Conservation (phyloP, 1,139 yeast genomes). For the Geotrichum citri-aurantii region DNA sequence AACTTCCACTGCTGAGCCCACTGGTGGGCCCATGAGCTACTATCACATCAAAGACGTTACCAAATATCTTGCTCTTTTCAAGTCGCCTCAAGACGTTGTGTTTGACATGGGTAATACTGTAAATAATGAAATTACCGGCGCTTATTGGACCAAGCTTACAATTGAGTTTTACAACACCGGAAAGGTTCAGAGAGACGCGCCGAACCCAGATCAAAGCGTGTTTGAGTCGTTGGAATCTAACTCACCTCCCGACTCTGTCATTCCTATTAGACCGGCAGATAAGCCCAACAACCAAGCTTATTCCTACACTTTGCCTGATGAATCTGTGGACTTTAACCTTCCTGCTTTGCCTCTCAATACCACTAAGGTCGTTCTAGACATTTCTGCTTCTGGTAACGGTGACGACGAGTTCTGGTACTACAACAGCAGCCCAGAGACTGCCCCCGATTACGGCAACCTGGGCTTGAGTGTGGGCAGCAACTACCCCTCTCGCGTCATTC, state of each 20-base stretch:
- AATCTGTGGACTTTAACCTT: slow-evolving; percentile 32
- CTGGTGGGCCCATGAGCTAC: slow-evolving; percentile 41
- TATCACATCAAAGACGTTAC: slow-evolving; percentile 59
- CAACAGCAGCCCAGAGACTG: slow-evolving; percentile 50
- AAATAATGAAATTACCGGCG: slow-evolving; percentile 53
- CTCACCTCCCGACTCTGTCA: slow-evolving; percentile 16
- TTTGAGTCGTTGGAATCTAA: slow-evolving; percentile 11
- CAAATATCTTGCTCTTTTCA: slow-evolving; percentile 49
- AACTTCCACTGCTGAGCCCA: slow-evolving; percentile 80
- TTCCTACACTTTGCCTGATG: slow-evolving; percentile 24
- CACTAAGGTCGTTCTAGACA: slow-evolving; percentile 50
- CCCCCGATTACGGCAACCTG: slow-evolving; percentile 23
- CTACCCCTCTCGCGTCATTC: slow-evolving; percentile 42
- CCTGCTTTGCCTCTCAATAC: slow-evolving; percentile 49
- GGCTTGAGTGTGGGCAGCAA: slow-evolving; percentile 23
- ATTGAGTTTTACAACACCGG: slow-evolving; percentile 46
- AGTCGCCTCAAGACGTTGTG: slow-evolving; percentile 41
- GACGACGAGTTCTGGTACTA: slow-evolving; percentile 83
- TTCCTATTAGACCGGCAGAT: slow-evolving; percentile 15
- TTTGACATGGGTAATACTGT: slow-evolving; percentile 54
- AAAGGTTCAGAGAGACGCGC: neutral
- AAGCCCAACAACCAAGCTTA: slow-evolving; percentile 1
- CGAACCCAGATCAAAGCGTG: slow-evolving; percentile 4
- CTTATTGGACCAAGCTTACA: slow-evolving; percentile 48
- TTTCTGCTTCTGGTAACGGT: slow-evolving; percentile 69